Conservation (phyloP, 495 filamentous ascomycete genomes). For the Lophiotrema nucula region DNA sequence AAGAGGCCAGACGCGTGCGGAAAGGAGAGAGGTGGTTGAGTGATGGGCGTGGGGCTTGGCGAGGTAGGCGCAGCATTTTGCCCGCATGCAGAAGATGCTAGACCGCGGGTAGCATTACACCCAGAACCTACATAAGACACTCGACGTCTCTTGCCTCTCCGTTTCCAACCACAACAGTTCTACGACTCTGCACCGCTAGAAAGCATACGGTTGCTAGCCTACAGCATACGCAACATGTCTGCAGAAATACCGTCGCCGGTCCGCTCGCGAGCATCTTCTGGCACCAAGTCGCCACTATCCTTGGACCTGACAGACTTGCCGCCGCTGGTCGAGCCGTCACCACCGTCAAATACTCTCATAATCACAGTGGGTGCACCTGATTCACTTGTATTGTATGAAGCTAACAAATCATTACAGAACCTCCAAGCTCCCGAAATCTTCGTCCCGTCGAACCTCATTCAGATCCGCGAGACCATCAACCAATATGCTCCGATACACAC, state of each 20-base stretch:
- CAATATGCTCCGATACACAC: slow-evolving; percentile 70
- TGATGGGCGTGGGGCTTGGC: background rate
- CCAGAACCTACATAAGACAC: slow-evolving; percentile 12
- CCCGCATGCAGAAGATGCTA: too few species aligned
- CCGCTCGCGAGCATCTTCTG: slow-evolving; percentile 31
- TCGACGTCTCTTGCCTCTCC: background rate
- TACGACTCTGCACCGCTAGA: background rate
- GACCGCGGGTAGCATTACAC: too few species aligned
- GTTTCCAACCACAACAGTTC: background rate
- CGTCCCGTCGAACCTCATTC: slow-evolving; percentile 68
- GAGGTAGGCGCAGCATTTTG: too few species aligned
- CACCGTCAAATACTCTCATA: slow-evolving; percentile 89
- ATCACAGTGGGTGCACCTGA: slow-evolving; percentile 47
- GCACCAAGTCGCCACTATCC: slow-evolving; percentile 57
- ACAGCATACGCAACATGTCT: slow-evolving; percentile 17
- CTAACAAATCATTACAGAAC: slow-evolving; percentile 50
- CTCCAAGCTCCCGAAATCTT: slow-evolving; percentile 78
- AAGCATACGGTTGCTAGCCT: background rate
- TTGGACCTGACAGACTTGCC: slow-evolving; percentile 82
- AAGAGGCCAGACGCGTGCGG: slow-evolving; percentile 6
- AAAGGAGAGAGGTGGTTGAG: background rate
- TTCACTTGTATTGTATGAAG: too few species aligned
- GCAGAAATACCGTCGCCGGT: slow-evolving; percentile 21
- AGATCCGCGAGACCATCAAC: slow-evolving; percentile 71
- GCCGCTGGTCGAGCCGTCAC: slow-evolving; percentile 71